Percentiles rank a stretch among this genome's conserved stretches.
Conservation (phyloP, 257 asterid species). For the Hygrophila difformis region DNA sequence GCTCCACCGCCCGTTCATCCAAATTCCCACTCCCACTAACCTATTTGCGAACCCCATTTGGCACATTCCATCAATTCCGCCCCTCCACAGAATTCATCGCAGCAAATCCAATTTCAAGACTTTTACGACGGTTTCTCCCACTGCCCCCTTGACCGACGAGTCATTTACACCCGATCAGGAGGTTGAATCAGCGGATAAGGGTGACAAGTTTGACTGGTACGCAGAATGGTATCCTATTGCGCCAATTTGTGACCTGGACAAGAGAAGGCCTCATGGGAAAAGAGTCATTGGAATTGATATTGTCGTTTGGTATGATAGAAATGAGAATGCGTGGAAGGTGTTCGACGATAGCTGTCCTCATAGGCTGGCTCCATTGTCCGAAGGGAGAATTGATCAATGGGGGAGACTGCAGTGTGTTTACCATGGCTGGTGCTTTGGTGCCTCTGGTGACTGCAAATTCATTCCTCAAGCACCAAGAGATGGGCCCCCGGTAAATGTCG, state of each 20-base stretch:
- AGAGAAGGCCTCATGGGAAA: constrained; percentile 77
- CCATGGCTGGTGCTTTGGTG: constrained; percentile 87
- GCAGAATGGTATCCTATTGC: constrained; percentile 78
- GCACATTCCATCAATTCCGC: too few species aligned
- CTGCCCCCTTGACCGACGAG: constrained; percentile 19
- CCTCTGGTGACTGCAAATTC: constrained; percentile 73
- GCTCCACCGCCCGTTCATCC: too few species aligned
- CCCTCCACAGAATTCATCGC: too few species aligned
- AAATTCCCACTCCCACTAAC: too few species aligned
- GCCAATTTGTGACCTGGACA: constrained; percentile 73
- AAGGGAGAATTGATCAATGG: constrained; percentile 92
- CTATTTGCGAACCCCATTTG: too few species aligned
- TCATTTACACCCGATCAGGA: constrained; percentile 24
- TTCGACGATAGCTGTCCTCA: constrained; percentile 88
- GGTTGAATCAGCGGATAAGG: constrained; percentile 15
- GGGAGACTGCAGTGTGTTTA: constrained; percentile 90
- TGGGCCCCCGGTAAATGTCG: constrained; percentile 59
- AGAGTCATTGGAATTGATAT: constrained; percentile 67
- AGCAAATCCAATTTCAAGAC: too few species aligned
- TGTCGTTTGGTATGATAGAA: constrained; percentile 82
- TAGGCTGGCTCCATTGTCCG: constrained; percentile 75
- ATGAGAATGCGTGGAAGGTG: constrained; percentile 72
- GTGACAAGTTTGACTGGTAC: constrained; percentile 66
- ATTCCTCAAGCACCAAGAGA: constrained; percentile 87
- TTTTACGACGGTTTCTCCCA: constrained; percentile 37